Percentiles rank a stretch among this genome's conserved stretches.
Conservation (phyloP, 129 eudicot species). For the Pittosporum tobira region DNA sequence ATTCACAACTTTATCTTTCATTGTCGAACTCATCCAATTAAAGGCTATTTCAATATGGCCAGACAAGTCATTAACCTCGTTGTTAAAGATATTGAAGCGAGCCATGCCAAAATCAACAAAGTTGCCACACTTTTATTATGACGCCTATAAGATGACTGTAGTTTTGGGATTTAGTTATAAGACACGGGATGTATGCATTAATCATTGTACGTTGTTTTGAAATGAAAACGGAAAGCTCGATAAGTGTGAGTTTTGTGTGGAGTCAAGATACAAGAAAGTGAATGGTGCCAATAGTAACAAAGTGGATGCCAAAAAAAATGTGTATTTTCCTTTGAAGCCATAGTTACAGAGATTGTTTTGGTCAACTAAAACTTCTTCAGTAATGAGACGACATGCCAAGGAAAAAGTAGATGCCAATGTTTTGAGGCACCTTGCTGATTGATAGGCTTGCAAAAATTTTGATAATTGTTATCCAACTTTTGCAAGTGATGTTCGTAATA, state of each 20-base stretch:
- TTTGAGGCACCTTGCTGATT: not conserved
- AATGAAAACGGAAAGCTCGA: too few species aligned
- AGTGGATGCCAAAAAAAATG: not conserved
- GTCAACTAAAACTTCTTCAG: not conserved
- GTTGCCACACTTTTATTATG: too few species aligned
- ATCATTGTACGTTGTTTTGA: too few species aligned
- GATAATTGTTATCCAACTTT: not conserved
- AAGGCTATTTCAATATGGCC: not conserved
- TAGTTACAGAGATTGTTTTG: not conserved
- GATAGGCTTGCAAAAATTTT: not conserved
- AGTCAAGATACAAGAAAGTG: not conserved
- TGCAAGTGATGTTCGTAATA: not conserved
- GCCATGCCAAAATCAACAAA: not conserved
- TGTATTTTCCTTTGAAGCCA: not conserved
- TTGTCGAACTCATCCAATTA: not conserved
- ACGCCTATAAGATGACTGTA: too few species aligned
- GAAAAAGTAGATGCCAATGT: too few species aligned
- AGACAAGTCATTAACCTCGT: not conserved
- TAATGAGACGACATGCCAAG: too few species aligned
- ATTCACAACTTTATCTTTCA: not conserved
- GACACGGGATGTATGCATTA: too few species aligned
- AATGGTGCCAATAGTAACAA: not conserved
- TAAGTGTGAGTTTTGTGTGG: too few species aligned
- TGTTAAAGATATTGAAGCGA: not conserved
- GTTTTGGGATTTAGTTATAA: too few species aligned